These are phyloP conservation scores for Rhododendron molle DNA, from an alignment of 148 eudicot genomes.

Conservation along the genomic window DNA sequence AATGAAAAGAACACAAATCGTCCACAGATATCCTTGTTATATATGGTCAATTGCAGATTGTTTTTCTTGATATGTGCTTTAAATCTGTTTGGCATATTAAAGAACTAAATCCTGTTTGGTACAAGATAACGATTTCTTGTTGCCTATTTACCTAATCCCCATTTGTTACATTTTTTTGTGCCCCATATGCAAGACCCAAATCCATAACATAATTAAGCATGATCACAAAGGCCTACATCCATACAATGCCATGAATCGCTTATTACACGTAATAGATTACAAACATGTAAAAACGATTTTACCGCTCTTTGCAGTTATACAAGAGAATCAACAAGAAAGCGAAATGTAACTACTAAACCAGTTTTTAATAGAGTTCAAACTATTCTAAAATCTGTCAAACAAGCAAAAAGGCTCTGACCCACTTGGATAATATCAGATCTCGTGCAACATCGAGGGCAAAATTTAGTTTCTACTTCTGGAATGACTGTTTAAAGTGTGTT, in stretches of 20 bases:
- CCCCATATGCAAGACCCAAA: background rate
- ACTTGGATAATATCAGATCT: constrained; percentile 2
- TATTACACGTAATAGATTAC: background rate
- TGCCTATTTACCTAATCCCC: background rate
- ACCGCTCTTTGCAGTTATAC: background rate
- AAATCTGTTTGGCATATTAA: background rate
- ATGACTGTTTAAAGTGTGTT: background rate
- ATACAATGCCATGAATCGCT: background rate
- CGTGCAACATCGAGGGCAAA: background rate
- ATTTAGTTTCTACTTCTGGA: background rate
- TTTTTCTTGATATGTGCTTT: background rate
- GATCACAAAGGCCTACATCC: background rate
- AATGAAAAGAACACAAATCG: background rate
- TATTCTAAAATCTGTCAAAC: background rate
- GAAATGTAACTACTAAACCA: background rate
- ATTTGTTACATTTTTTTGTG: background rate
- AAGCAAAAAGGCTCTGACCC: background rate
- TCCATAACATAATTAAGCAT: background rate
- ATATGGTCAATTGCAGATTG: background rate
- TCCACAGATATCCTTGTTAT: background rate
- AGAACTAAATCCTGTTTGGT: background rate
- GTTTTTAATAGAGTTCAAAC: background rate
- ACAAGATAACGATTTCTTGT: background rate
- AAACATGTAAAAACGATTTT: background rate
- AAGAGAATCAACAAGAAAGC: background rate